These are phyloP conservation scores for Fagus crenata DNA, from an alignment of 306 rosid species.

Conservation along the genomic window DNA sequence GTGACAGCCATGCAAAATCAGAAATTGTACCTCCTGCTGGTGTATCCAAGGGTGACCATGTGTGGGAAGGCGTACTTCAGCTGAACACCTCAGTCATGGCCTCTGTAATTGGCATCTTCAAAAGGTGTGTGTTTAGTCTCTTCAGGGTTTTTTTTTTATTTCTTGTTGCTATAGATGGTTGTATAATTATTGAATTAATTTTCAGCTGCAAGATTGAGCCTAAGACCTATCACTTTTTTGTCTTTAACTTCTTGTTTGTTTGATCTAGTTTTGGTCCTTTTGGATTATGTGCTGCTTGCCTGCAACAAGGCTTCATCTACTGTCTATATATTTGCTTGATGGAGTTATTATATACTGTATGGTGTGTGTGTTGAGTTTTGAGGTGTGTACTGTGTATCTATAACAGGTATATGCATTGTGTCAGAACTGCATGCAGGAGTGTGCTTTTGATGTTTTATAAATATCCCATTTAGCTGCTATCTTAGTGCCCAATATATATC, in stretches of 20 bases:
- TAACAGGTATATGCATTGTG: background rate
- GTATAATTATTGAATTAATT: background rate
- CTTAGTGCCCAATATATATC: background rate
- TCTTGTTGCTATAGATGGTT: conserved; percentile 13
- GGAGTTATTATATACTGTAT: background rate
- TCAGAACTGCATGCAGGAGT: background rate
- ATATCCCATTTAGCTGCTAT: background rate
- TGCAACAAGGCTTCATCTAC: background rate
- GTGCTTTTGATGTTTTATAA: background rate
- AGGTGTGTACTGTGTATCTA: background rate
- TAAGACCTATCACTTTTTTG: background rate
- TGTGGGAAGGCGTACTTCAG: conserved; percentile 89
- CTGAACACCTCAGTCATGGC: conserved; percentile 55
- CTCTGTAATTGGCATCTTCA: conserved; percentile 61
- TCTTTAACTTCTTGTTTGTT: background rate
- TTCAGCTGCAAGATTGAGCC: background rate
- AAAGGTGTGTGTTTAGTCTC: conserved; percentile 55
- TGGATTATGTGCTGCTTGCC: background rate
- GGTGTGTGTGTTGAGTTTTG: background rate
- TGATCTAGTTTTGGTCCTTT: background rate
- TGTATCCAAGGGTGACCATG: conserved; percentile 43
- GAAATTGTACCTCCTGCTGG: conserved; percentile 35
- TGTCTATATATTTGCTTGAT: background rate
- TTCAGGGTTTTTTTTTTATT: conserved; percentile 6
- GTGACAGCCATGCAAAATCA: conserved; percentile 29